A percentile compares a stretch with the other conserved stretches of the same genome.
These are phyloP conservation scores for Prosopis cineraria DNA, from an alignment of 306 rosid genomes.

Conservation along the genomic window DNA sequence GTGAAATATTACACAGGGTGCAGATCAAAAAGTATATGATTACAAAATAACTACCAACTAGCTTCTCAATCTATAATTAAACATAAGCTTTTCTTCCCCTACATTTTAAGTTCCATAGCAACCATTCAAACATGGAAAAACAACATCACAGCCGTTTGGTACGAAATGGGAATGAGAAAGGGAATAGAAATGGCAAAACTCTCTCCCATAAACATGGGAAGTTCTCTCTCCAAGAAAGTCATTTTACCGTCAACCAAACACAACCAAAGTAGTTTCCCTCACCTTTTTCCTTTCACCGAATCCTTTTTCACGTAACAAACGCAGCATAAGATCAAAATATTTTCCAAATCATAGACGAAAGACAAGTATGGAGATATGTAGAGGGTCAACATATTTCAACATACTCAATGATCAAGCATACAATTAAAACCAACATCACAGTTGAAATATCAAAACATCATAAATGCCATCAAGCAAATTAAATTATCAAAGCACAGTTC, in stretches of 20 bases:
- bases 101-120: neutral
- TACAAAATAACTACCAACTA: neutral
- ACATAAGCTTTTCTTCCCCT: neutral
- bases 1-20: neutral
- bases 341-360: neutral
- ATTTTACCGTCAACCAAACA: neutral
- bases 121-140: neutral
- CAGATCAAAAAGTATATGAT: neutral
- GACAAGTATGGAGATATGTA: neutral
- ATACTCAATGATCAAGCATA: neutral
- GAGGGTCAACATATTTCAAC: neutral
- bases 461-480: neutral
- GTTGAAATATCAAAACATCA: constrained; percentile 8
- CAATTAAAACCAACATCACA: constrained; percentile 19
- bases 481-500: neutral
- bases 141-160: neutral
- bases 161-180: neutral
- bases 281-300: neutral
- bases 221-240: neutral
- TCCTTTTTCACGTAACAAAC: neutral
- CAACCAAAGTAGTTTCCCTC: neutral
- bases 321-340: neutral
- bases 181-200: neutral
- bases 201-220: neutral
- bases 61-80: neutral